Conservation (phyloP, 345 rosid species). For the Aurinia saxatilis region DNA sequence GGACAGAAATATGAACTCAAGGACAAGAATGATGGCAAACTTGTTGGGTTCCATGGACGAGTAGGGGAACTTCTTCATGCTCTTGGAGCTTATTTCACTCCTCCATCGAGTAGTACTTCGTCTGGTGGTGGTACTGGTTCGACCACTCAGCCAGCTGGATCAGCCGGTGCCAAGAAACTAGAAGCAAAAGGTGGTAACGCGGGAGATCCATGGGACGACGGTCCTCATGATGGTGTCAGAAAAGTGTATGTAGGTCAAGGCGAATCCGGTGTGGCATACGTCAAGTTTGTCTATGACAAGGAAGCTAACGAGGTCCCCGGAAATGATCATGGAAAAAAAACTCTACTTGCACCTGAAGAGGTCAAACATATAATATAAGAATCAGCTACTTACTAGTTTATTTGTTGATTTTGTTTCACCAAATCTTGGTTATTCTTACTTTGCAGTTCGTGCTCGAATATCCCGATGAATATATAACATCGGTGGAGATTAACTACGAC, state of each 20-base stretch:
- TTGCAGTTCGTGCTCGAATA: constrained; percentile 14
- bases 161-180: constrained; percentile 10
- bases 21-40: constrained; percentile 17
- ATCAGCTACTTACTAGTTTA: not conserved
- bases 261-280: constrained; percentile 16
- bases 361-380: not conserved
- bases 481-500: constrained; percentile 9
- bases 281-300: constrained; percentile 14
- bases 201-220: constrained; percentile 22
- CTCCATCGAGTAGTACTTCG: not conserved
- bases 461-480: constrained; percentile 13
- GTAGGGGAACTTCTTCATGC: constrained; percentile 23
- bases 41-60: constrained; percentile 28
- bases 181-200: constrained; percentile 22
- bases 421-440: not conserved
- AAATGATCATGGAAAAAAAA: constrained; percentile 17
- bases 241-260: constrained; percentile 20
- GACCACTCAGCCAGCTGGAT: not conserved
- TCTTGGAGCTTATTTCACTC: constrained; percentile 26
- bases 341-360: constrained; percentile 23
- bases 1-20: constrained; percentile 13
- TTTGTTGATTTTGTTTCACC: not conserved
- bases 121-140: not conserved
- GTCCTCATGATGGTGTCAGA: constrained; percentile 19
- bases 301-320: constrained; percentile 7